Base-by-base conservation (phyloP, 1,284 basidiomycete genomes). In the Polyporus tsugae region DNA sequence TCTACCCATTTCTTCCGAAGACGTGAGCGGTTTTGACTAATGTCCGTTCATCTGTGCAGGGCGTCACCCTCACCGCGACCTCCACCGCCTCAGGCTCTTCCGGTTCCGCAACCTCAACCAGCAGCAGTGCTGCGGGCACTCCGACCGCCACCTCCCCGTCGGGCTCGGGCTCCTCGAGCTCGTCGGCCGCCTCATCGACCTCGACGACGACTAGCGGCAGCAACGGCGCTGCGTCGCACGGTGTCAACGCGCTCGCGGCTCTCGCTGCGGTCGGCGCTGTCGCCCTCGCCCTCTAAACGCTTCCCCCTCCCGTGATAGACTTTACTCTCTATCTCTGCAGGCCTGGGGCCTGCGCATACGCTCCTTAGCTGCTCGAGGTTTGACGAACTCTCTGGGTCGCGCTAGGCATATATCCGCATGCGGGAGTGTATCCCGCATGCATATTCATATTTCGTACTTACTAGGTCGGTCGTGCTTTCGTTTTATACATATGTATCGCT, bases 51-150 rank as follows among this genome's bases (percentile, higher is more conserved):
- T 39, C 22, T 15, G 17, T 57, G 0, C 60, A 88, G 87, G 86
- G 87, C 66, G 84, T 89, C 10, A 88, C 84, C 2, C 76, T 89
- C 60, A 64, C 66, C 44, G 38, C 66, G 6, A 61, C 75, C n/a
- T 62, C 65, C 35, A 55, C 58, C 35, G 29, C 55, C 38, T 57
- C 59, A 7, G 36, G 53, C 25, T 33, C 60, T 2, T 57, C 62
- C 36, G 38, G 38, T 36, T 63, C 62, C 13, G 29, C 60, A 22
- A 25, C 66, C n/a, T 19, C 58, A 25, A 62, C 67, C n/a, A n/a
- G n/a, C n/a, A n/a, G n/a, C n/a, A n/a, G n/a, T n/a, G n/a, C n/a
- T n/a, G n/a, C n/a, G n/a, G n/a, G n/a, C n/a, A n/a, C n/a, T 41
- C 70, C 71, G 19, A 35, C 44, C 60, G 25, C 69, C 11, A 64